Conservation (phyloP, 768 basidiomycete genomes). For the Neoboletus subvelutipes region DNA sequence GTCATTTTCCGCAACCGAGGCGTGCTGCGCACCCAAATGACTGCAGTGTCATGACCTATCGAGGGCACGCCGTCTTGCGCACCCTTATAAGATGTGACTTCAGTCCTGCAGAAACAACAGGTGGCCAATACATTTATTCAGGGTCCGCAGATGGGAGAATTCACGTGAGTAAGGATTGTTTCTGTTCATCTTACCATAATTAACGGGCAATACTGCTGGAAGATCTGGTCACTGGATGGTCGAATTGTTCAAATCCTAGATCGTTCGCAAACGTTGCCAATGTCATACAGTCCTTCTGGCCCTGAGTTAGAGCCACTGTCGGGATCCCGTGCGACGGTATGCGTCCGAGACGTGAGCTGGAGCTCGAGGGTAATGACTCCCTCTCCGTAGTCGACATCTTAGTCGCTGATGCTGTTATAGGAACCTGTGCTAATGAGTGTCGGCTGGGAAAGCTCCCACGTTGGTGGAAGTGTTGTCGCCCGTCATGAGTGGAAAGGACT, state of each 20-base stretch:
- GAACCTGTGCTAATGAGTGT: conserved; percentile 92
- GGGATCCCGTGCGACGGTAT: conserved; percentile 39
- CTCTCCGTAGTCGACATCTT: background rate
- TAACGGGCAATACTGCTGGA: conserved; percentile 5
- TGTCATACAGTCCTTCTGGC: conserved; percentile 70
- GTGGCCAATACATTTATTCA: conserved; percentile 91
- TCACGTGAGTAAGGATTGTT: conserved; percentile 53
- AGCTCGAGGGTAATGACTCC: conserved; percentile 63
- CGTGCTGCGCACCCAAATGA: conserved; percentile 76
- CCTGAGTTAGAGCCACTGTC: conserved; percentile 41
- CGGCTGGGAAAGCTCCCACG: conserved; percentile 70
- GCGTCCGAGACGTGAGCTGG: conserved; percentile 96
- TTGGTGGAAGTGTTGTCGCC: conserved; percentile 74
- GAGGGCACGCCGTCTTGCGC: conserved; percentile 85
- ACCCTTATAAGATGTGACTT: conserved; percentile 97
- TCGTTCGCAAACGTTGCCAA: conserved; percentile 68
- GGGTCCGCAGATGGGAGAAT: conserved; percentile 85
- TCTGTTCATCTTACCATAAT: conserved; percentile 1
- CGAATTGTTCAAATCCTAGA: conserved; percentile 80
- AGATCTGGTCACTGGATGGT: conserved; percentile 97
- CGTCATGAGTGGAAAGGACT: conserved; percentile 97
- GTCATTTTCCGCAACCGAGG: conserved; percentile 62
- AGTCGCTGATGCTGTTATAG: conserved; percentile 33
- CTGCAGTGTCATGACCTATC: conserved; percentile 93
- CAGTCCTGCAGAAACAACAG: conserved; percentile 90